Conservation (phyloP, 1,284 basidiomycete genomes). For the Hymenochaete sp. region DNA sequence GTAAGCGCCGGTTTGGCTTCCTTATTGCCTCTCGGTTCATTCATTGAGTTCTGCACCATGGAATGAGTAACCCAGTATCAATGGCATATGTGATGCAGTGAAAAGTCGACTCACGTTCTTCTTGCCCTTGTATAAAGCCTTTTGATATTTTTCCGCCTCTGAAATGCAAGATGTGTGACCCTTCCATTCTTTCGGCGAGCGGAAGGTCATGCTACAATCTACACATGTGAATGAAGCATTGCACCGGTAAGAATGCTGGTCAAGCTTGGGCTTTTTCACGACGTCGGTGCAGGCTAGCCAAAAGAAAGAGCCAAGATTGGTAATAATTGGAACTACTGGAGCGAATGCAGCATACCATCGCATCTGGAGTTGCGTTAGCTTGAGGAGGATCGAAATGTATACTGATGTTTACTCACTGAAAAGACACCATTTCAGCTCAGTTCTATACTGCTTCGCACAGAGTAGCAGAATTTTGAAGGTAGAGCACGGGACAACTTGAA, state of each 20-base stretch:
- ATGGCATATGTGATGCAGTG: neutral
- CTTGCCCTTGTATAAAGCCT: constrained; percentile 72
- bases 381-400: constrained; percentile 1
- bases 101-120: constrained; percentile 37
- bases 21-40: constrained; percentile 9
- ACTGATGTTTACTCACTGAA: constrained; percentile 35
- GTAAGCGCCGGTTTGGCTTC: constrained; percentile 21
- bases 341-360: constrained; percentile 31
- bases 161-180: constrained; percentile 76
- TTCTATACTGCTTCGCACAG: too few species aligned
- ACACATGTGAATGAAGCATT: constrained; percentile 75
- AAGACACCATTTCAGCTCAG: constrained; percentile 45
- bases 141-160: constrained; percentile 90
- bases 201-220: constrained; percentile 79
- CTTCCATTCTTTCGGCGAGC: constrained; percentile 68
- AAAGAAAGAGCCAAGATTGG: neutral
- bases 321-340: constrained; percentile 4
- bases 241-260: constrained; percentile 56
- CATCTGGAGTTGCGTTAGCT: constrained; percentile 29
- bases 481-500: too few species aligned
- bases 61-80: neutral
- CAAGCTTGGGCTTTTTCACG: constrained; percentile 87
- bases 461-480: too few species aligned
- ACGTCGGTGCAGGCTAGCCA: constrained; percentile 66
- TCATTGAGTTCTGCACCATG: neutral